phyloP scores from a whole-genome alignment of 352 stramenopile species.

The Phytophthora macrochlamydospora region DNA sequence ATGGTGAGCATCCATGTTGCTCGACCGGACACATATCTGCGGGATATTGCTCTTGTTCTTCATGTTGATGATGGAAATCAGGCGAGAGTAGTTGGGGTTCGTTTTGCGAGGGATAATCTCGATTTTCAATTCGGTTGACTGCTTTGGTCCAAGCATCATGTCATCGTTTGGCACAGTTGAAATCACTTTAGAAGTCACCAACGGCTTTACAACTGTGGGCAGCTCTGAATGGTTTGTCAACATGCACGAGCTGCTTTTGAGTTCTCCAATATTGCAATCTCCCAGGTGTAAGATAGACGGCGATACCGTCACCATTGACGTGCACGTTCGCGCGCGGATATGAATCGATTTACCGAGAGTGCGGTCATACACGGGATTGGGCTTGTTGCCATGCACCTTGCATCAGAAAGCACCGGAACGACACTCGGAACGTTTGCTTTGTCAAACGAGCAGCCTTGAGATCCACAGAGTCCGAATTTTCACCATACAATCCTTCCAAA shows the following conservation, averaged over 20 bases:
- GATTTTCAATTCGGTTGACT: constrained; percentile 88
- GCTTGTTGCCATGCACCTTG: constrained; percentile 88
- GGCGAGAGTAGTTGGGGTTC: constrained; percentile 88
- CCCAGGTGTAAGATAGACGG: constrained; percentile 86
- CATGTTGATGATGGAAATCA: constrained; percentile 89
- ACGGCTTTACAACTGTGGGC: constrained; percentile 83
- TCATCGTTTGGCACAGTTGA: constrained; percentile 90
- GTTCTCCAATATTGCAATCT: constrained; percentile 90
- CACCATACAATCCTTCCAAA: constrained; percentile 43
- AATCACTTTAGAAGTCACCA: constrained; percentile 90
- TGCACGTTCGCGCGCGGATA: constrained; percentile 85
- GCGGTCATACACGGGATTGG: constrained; percentile 80
- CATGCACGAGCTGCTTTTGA: constrained; percentile 87
- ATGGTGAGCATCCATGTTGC: constrained; percentile 92
- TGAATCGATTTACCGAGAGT: constrained; percentile 88
- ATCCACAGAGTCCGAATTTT: constrained; percentile 67
- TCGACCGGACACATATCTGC: constrained; percentile 87
- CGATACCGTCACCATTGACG: constrained; percentile 85
- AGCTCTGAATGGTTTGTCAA: constrained; percentile 91
- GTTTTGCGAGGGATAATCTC: constrained; percentile 91
- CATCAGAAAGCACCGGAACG: constrained; percentile 87
- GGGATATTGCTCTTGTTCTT: constrained; percentile 89
- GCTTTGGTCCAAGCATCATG: constrained; percentile 85
- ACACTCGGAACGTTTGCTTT: constrained; percentile 89
- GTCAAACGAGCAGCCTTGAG: constrained; percentile 80